These are phyloP conservation scores for Xylaria grammica DNA, from an alignment of 495 filamentous ascomycete species.

Conservation along the genomic window DNA sequence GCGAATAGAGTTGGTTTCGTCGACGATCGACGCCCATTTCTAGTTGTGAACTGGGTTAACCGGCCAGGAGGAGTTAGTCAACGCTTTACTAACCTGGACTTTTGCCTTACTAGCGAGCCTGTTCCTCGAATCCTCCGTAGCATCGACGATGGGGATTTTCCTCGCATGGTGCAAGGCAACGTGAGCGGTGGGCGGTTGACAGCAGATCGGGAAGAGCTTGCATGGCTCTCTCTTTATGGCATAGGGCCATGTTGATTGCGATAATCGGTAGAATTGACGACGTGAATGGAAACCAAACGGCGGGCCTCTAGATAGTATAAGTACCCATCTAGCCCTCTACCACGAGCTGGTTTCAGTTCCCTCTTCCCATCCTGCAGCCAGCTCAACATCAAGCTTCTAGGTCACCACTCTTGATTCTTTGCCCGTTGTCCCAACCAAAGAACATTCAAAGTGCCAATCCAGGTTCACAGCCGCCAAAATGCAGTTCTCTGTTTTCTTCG, in stretches of 20 bases:
- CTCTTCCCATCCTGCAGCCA: background rate
- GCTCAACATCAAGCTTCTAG: background rate
- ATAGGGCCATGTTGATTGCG: background rate
- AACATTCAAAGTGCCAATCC: constrained; percentile 1
- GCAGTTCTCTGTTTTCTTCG: constrained; percentile 10
- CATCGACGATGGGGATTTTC: background rate
- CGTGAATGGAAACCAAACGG: background rate
- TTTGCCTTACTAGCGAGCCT: background rate
- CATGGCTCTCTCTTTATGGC: too few species aligned
- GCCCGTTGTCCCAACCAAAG: background rate
- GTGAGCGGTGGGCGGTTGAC: background rate
- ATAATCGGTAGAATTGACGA: background rate
- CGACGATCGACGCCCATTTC: background rate
- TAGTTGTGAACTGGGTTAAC: background rate
- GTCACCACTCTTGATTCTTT: constrained; percentile 5
- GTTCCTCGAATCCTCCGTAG: constrained; percentile 3
- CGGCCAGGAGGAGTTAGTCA: constrained; percentile 1
- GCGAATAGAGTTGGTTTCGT: background rate
- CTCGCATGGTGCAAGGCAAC: background rate
- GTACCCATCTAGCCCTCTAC: background rate
- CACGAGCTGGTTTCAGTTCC: background rate
- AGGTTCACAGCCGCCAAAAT: constrained; percentile 11
- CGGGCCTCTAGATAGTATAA: background rate
- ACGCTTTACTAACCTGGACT: background rate
- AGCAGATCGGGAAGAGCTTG: background rate